phyloP scores from a whole-genome alignment of 2,329 filamentous ascomycete genomes.

The Hypoxylon sp. region DNA sequence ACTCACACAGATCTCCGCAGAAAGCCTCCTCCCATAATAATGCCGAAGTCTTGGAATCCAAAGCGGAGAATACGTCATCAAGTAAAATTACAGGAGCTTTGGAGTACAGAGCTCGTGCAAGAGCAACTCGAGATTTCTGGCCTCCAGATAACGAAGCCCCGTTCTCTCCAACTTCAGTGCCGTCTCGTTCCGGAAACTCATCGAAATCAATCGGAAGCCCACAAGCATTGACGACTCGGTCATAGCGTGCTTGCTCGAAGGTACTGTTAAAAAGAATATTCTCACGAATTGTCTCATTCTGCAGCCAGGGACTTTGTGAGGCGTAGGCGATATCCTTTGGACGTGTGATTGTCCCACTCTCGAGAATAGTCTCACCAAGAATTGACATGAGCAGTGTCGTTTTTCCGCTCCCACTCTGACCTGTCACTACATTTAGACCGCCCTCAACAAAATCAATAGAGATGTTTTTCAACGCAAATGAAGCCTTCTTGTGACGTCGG shows the following conservation, averaged over 20 bases:
- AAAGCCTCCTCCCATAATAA: constrained; percentile 71
- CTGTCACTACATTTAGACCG: constrained; percentile 69
- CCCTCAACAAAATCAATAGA: constrained; percentile 68
- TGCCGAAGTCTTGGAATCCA: constrained; percentile 71
- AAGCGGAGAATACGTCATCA: constrained; percentile 72
- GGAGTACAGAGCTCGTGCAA: constrained; percentile 72
- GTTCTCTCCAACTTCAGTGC: constrained; percentile 68
- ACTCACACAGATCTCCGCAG: constrained; percentile 64
- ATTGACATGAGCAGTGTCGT: constrained; percentile 69
- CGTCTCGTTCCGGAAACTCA: constrained; percentile 66
- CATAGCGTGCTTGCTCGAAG: constrained; percentile 68
- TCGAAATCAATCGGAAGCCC: constrained; percentile 66
- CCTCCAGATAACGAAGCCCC: constrained; percentile 70
- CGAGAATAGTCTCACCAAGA: constrained; percentile 68
- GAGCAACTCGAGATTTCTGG: constrained; percentile 69
- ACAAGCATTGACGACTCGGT: constrained; percentile 69
- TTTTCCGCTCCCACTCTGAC: constrained; percentile 71
- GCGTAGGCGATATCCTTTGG: constrained; percentile 70
- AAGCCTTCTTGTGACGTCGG: constrained; percentile 65
- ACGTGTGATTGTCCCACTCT: constrained; percentile 63
- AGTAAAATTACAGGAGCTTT: constrained; percentile 69
- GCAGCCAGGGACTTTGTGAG: constrained; percentile 71
- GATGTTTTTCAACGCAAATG: constrained; percentile 65
- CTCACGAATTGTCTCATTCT: constrained; percentile 69
- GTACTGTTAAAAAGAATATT: constrained; percentile 69